Evolutionary conservation across 2,329 filamentous ascomycete species (phyloP), one percentile per base, ranked within the genome.

Genomic region (Dactylellina cionopaga): DNA sequence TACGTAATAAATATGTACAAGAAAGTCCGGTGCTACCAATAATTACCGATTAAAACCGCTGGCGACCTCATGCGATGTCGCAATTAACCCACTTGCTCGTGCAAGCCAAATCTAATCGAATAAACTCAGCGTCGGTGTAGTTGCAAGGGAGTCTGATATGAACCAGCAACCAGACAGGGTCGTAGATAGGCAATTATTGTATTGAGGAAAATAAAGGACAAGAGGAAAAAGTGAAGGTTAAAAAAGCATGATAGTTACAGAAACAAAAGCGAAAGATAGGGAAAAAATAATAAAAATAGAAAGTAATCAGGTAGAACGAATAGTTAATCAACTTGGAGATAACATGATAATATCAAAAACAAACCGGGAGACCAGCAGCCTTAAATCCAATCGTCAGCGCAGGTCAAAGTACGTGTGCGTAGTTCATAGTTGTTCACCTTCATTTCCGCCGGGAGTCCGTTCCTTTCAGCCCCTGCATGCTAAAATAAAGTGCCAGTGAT

Each of bases 21-120:
- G 43, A 54, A 41, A 24, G 3, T 22, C 41, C 24, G 33, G 5
- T 11, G 22, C 43, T 29, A 11, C 19, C 33, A 41, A 51, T 25
- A 4, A 24, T 29, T 10, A 46, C 35, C 47, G 54, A 43, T n/a
- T n/a, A n/a, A n/a, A n/a, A n/a, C n/a, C n/a, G n/a, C n/a, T n/a
- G n/a, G n/a, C n/a, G n/a, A n/a, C n/a, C n/a, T n/a, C n/a, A n/a
- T 47, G 54, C 52, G 58, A 71, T 64, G 66, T 71, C 58, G 66
- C 58, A 71, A 71, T 70, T 63, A 25, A 17, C 11, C 17, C 15
- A 15, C 17, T 10, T 25, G 25, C 4, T 51, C 24, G 46, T 52
- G 49, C 41, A 41, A n/a, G n/a, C n/a, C n/a, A n/a, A n/a, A n/a
- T n/a, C n/a, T n/a, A n/a, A n/a, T 22, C 13, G 17, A 11, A 2